Evolutionary conservation across 2,329 filamentous ascomycete species (phyloP).

Genomic region (Arachnopeziza araneosa): DNA sequence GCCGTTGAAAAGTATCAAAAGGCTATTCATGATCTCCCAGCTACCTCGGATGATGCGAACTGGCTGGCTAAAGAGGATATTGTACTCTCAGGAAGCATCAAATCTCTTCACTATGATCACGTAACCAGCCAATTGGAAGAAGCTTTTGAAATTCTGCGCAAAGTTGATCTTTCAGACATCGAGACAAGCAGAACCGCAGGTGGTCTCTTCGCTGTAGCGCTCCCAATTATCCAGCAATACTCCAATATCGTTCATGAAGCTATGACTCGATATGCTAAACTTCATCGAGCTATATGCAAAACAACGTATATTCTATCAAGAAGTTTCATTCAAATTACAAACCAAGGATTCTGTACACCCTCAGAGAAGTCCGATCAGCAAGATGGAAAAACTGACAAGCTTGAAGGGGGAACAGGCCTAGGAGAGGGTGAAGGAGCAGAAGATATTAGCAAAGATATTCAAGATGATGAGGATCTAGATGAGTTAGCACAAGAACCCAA

Average conservation of each 20-base stretch:
- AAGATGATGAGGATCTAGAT: slow-evolving; percentile 85
- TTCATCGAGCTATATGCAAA: slow-evolving; percentile 68
- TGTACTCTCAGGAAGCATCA: slow-evolving; percentile 21
- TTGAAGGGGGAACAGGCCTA: slow-evolving; percentile 87
- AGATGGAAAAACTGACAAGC: slow-evolving; percentile 65
- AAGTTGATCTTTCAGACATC: slow-evolving; percentile 38
- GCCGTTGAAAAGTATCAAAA: slow-evolving; percentile 69
- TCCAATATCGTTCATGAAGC: slow-evolving; percentile 52
- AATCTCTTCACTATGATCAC: slow-evolving; percentile 22
- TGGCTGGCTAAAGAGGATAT: slow-evolving; percentile 50
- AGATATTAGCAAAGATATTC: slow-evolving; percentile 96
- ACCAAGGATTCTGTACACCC: slow-evolving; percentile 87
- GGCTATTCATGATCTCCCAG: slow-evolving; percentile 47
- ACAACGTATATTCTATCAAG: slow-evolving; percentile 71
- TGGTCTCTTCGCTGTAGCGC: slow-evolving; percentile 53
- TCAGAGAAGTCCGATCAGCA: slow-evolving; percentile 71
- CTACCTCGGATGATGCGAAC: slow-evolving; percentile 52
- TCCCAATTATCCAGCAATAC: slow-evolving; percentile 74
- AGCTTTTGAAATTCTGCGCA: slow-evolving; percentile 41
- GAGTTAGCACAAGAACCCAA: slow-evolving; percentile 85
- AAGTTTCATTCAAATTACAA: slow-evolving; percentile 71
- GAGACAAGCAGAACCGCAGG: slow-evolving; percentile 41
- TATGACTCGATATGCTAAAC: slow-evolving; percentile 50
- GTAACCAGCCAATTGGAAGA: slow-evolving; percentile 34
- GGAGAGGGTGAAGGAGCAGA: slow-evolving; percentile 94